Conservation (phyloP, 805 yeast species). For the Naumovozyma castellii region DNA sequence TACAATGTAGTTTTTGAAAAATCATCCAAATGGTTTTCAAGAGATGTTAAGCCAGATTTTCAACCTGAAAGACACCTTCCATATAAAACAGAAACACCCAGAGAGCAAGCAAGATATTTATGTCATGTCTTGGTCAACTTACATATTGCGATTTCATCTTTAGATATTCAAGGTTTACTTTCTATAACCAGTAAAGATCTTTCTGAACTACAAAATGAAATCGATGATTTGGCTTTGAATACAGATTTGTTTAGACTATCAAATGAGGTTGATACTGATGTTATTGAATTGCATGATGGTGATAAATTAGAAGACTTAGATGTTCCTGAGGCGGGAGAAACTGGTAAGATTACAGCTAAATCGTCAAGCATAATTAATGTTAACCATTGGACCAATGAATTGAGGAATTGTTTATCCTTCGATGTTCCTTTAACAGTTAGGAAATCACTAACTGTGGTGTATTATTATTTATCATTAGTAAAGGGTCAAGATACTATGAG, state of each 20-base stretch:
- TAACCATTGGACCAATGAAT: constrained; percentile 80
- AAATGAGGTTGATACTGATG: constrained; percentile 30
- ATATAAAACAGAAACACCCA: constrained; percentile 57
- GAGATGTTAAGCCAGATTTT: constrained; percentile 29
- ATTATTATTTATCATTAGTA: constrained; percentile 59
- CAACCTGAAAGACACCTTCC: constrained; percentile 45
- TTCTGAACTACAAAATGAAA: constrained; percentile 34
- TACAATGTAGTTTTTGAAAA: constrained; percentile 24
- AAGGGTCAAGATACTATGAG: constrained; percentile 62
- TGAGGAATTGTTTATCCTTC: constrained; percentile 64
- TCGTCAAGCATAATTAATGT: constrained; percentile 69
- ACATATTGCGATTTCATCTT: constrained; percentile 64
- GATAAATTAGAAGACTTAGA: constrained; percentile 27
- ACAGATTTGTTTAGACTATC: constrained; percentile 38
- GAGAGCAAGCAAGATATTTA: constrained; percentile 63
- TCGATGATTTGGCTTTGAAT: constrained; percentile 42
- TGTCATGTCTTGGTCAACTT: constrained; percentile 73
- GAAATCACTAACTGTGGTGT: constrained; percentile 54
- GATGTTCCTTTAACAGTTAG: constrained; percentile 64
- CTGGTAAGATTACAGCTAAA: constrained; percentile 52
- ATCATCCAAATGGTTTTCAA: constrained; percentile 33
- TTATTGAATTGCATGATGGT: constrained; percentile 14
- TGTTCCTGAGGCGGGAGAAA: constrained; percentile 31
- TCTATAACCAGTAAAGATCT: constrained; percentile 61
- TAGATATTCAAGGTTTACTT: constrained; percentile 65